phyloP scores from a whole-genome alignment of 345 rosid genomes.

The Eucalyptus lansdowneana region DNA sequence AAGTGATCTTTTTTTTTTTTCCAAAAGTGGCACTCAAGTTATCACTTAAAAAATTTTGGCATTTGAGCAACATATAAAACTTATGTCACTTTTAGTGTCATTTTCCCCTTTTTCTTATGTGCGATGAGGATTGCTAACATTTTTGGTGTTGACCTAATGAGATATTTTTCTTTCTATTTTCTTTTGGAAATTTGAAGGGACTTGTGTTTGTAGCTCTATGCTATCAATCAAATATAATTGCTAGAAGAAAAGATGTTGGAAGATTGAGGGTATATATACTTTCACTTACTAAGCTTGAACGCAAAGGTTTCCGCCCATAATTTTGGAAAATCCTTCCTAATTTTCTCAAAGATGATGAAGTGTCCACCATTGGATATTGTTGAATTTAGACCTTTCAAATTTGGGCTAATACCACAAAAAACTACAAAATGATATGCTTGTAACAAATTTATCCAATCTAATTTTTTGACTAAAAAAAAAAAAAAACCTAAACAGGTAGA shows the following conservation, averaged over 20 bases:
- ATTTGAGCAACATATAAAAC: not conserved
- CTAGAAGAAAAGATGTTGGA: no score
- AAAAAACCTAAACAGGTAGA: no score
- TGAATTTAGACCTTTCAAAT: not conserved
- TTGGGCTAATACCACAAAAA: no score
- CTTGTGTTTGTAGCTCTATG: not conserved
- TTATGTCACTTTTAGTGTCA: not conserved
- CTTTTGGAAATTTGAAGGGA: not conserved
- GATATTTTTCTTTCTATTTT: no score
- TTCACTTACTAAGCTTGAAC: not conserved
- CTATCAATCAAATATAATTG: no score
- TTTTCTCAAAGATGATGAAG: not conserved
- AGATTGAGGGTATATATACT: no score
- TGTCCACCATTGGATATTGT: not conserved
- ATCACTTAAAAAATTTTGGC: not conserved
- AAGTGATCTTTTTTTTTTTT: not conserved
- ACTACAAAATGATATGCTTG: no score
- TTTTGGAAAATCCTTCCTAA: no score
- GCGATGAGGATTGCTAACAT: not conserved
- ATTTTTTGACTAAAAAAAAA: no score
- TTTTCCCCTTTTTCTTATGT: not conserved
- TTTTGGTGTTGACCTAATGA: not conserved
- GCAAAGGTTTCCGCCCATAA: not conserved
- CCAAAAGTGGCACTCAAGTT: not conserved
- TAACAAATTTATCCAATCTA: no score